phyloP scores from a whole-genome alignment of 768 basidiomycete genomes.

The Boletus sensibilis region DNA sequence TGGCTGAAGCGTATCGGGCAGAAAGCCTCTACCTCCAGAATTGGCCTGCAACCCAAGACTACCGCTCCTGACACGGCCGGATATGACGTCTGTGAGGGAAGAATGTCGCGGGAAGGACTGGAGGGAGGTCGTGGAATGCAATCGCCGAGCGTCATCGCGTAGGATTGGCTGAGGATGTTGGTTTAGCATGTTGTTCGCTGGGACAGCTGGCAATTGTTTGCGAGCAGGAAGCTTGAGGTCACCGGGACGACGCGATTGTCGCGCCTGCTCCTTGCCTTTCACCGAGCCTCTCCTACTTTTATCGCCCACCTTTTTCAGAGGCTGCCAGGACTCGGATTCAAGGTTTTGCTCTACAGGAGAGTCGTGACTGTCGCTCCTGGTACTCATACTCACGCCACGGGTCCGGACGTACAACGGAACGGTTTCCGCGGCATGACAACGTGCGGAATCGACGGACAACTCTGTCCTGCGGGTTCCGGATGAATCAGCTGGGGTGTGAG shows the following conservation, averaged over 20 bases:
- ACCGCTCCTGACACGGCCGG: constrained; percentile 58
- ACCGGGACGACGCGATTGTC: constrained; percentile 49
- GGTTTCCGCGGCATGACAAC: constrained; percentile 25
- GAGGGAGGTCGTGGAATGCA: constrained; percentile 40
- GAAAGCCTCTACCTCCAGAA: constrained; percentile 15
- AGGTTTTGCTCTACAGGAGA: constrained; percentile 43
- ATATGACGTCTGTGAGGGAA: constrained; percentile 32
- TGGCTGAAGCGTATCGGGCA: constrained; percentile 20
- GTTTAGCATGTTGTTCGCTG: constrained; percentile 31
- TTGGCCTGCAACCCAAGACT: constrained; percentile 50
- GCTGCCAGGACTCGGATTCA: constrained; percentile 54
- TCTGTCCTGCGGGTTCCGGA: constrained; percentile 34
- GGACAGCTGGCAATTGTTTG: constrained; percentile 40
- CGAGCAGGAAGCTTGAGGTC: constrained; percentile 64
- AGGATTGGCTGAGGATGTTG: constrained; percentile 36
- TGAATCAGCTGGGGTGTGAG: constrained; percentile 36
- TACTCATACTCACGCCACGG: constrained; percentile 57
- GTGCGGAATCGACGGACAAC: constrained; percentile 26
- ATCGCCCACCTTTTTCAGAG: constrained; percentile 39
- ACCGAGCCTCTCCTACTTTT: constrained; percentile 48
- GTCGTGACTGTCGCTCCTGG: constrained; percentile 42
- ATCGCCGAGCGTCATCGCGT: constrained; percentile 39
- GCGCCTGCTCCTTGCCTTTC: constrained; percentile 44
- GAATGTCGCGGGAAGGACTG: constrained; percentile 37
- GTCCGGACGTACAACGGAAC: constrained; percentile 42